Evolutionary conservation across 2,329 filamentous ascomycete species (phyloP), one percentile per base, ranked within the genome.

Genomic region (Xylaria sp.): DNA sequence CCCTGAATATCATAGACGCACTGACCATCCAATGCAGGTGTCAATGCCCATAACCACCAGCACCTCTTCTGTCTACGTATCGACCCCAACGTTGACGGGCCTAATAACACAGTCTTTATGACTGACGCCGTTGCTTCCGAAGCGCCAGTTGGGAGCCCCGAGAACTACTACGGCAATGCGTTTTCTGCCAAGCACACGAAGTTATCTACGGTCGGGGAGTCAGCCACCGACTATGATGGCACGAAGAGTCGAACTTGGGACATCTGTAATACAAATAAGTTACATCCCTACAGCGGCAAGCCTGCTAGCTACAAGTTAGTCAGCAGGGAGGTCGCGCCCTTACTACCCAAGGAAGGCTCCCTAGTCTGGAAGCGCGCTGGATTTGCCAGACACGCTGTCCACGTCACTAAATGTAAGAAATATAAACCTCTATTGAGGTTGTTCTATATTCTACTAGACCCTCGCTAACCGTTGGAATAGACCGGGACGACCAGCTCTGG

Each of bases 21-120:
- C 67, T 71, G 61, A 71, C 51, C 59, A 1, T n/a, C 46, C 46
- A 56, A 45, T 61, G 47, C 52, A 71, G 82, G 92, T 42, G 92
- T 97, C 73, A 96, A 97, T 72, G 94, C 94, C 0, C 94, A 97
- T 79, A 97, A 97, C 80, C 94, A 97, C 77, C 93, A 97, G 78
- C 94, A 97, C 76, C 84, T 97, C 33, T 97, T 97, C 85, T 97
- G 92, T 74, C 81, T 97, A 45, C 91, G 94, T 43, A 82, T 97
- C 45, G 91, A 97, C 74, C 87, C 93, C 33, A 95, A 94, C 73
- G 86, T 97, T 58, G 94, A 97, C 73, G 94, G 94, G 0, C 86
- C 89, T 0, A 84, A 89, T 66, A 97, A 97, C 76, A 94, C 92
- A 0, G 83, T 97, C 62, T 94, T 92, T 81, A 87, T 94, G 78